phyloP scores from a whole-genome alignment of 2,329 filamentous ascomycete genomes.

The Fusarium longipes region DNA sequence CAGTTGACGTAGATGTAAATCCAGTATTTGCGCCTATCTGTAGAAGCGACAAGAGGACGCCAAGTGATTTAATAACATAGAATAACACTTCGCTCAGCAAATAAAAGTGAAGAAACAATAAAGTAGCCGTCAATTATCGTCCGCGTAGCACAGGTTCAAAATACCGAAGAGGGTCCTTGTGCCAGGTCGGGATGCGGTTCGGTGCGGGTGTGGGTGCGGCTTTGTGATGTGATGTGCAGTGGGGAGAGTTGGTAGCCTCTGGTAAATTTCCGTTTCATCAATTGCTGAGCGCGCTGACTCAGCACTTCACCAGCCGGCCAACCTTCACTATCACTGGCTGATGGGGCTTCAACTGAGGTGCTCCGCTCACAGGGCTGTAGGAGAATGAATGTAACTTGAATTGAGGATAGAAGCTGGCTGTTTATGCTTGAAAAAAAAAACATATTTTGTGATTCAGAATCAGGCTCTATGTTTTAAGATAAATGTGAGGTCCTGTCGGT shows the following conservation, averaged over 20 bases:
- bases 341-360: background rate
- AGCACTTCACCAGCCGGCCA: constrained; percentile 21
- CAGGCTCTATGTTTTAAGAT: too few relatives aligned
- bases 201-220: constrained; percentile 32
- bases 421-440: too few relatives aligned
- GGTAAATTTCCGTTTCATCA: constrained; percentile 48
- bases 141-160: constrained; percentile 27
- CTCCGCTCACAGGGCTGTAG: constrained; percentile 36
- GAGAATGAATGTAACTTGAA: background rate
- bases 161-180: constrained; percentile 34
- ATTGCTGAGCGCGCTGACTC: constrained; percentile 42
- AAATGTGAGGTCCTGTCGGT: too few relatives aligned
- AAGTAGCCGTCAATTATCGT: constrained; percentile 7
- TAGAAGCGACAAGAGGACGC: background rate
- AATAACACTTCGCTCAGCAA: background rate
- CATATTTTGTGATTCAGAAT: too few relatives aligned
- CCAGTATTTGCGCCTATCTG: constrained; percentile 23
- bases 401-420: too few relatives aligned
- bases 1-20: constrained; percentile 23
- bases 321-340: constrained; percentile 4
- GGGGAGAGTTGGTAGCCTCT: constrained; percentile 52
- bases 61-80: constrained; percentile 11
- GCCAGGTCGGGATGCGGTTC: constrained; percentile 39
- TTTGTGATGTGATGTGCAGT: constrained; percentile 52
- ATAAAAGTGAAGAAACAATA: background rate